Conservation (phyloP, 2,329 filamentous ascomycete genomes). For the Berkeleyomyces rouxiae region DNA sequence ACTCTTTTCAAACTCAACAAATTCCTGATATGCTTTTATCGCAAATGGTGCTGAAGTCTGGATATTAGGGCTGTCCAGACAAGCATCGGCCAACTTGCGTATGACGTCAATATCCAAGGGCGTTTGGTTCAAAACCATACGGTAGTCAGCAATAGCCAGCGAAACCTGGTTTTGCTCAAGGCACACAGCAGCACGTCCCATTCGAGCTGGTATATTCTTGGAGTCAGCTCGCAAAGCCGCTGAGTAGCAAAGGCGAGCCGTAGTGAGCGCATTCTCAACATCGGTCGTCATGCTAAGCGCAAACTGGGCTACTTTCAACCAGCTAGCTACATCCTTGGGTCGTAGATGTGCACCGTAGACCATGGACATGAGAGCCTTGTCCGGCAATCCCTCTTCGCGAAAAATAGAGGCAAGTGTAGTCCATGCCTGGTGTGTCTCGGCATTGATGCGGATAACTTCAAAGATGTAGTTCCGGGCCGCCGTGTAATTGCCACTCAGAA, state of each 20-base stretch:
- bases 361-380: slow-evolving; percentile 41
- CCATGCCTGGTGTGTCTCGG: slow-evolving; percentile 50
- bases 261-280: slow-evolving; percentile 31
- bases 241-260: slow-evolving; percentile 42
- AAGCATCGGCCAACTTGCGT: slow-evolving; percentile 39
- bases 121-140: slow-evolving; percentile 33
- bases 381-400: slow-evolving; percentile 39
- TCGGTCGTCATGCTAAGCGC: slow-evolving; percentile 26
- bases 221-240: slow-evolving; percentile 41
- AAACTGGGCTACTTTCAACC: slow-evolving; percentile 42
- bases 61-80: slow-evolving; percentile 34
- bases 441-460: slow-evolving; percentile 52
- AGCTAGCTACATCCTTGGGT: slow-evolving; percentile 41
- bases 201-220: slow-evolving; percentile 38
- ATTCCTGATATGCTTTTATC: slow-evolving; percentile 31
- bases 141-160: slow-evolving; percentile 40
- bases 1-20: slow-evolving; percentile 27
- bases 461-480: slow-evolving; percentile 40
- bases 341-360: slow-evolving; percentile 46
- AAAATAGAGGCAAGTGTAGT: slow-evolving; percentile 43
- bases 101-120: slow-evolving; percentile 39
- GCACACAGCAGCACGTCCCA: slow-evolving; percentile 41
- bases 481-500: slow-evolving; percentile 43
- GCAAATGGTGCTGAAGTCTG: slow-evolving; percentile 25
- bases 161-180: slow-evolving; percentile 37